Conservation (phyloP, 108 stramenopile species). For the Cylindrotheca fusiformis region DNA sequence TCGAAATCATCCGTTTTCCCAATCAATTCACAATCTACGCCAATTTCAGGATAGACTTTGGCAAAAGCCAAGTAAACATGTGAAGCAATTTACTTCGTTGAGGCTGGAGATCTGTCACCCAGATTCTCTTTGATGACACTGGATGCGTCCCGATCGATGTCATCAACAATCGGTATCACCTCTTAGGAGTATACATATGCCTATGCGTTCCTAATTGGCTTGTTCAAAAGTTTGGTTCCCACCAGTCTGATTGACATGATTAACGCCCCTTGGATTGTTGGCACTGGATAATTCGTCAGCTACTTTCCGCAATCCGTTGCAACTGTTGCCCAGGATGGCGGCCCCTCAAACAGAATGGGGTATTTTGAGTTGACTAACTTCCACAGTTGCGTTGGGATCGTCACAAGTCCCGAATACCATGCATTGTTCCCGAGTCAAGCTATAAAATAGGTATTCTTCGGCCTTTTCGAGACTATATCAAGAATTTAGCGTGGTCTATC, state of each 20-base stretch:
- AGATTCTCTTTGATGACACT: conserved; percentile 34
- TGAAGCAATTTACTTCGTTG: conserved; percentile 19
- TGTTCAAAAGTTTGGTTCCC: not conserved
- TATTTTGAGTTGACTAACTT: conserved; percentile 44
- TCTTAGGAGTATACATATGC: conserved; percentile 63
- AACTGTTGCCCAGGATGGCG: conserved; percentile 45
- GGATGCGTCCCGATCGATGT: conserved; percentile 45
- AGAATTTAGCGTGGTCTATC: too few species aligned
- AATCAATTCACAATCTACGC: conserved; percentile 47
- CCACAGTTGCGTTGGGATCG: conserved; percentile 20
- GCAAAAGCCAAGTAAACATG: conserved; percentile 35
- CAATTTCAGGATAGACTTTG: conserved; percentile 27
- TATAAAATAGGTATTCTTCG: conserved; percentile 58
- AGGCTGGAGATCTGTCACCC: conserved; percentile 18
- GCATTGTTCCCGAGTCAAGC: conserved; percentile 64
- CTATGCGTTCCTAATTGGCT: conserved; percentile 33
- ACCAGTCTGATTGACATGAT: conserved; percentile 26
- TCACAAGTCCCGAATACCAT: conserved; percentile 66
- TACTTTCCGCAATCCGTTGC: conserved; percentile 50
- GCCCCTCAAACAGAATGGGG: conserved; percentile 64
- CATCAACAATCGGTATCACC: conserved; percentile 57
- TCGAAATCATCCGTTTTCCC: conserved; percentile 29
- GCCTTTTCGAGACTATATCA: too few species aligned
- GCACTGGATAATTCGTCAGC: conserved; percentile 57
- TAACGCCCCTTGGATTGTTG: conserved; percentile 71